Percentiles rank a stretch among this genome's conserved stretches.
Evolutionary conservation across 345 rosid species (phyloP).

Genomic region (Trapa bicornis): DNA sequence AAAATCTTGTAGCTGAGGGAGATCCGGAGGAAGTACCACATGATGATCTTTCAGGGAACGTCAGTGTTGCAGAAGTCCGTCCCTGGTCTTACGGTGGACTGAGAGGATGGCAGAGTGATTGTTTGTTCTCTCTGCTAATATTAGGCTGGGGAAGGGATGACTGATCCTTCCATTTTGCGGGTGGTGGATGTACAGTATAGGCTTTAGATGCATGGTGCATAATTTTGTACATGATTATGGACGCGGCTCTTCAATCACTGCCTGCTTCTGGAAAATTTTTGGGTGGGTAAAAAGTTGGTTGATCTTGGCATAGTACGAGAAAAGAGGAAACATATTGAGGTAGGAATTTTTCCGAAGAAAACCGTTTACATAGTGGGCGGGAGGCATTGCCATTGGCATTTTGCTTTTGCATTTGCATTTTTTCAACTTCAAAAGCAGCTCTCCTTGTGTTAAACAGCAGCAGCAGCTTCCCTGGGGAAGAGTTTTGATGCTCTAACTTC

Average conservation of each 20-base stretch:
- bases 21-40: conserved; percentile 43
- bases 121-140: conserved; percentile 4
- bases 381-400: no score
- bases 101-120: conserved; percentile 15
- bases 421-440: no score
- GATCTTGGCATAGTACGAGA: no score
- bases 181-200: background rate
- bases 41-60: conserved; percentile 80
- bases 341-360: no score
- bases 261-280: background rate
- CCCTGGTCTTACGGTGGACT: conserved; percentile 12
- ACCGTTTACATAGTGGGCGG: no score
- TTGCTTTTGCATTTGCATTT: no score
- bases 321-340: no score
- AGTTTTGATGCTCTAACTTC: no score
- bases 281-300: background rate
- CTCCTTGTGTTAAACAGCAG: no score
- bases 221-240: conserved; percentile 5
- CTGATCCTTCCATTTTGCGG: background rate
- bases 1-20: conserved; percentile 22
- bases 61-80: conserved; percentile 65
- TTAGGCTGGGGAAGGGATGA: background rate
- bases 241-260: conserved; percentile 11
- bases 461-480: no score
- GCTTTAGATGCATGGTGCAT: background rate